Conservation (phyloP, 2,329 filamentous ascomycete species). For the Diaporthe humulicola region DNA sequence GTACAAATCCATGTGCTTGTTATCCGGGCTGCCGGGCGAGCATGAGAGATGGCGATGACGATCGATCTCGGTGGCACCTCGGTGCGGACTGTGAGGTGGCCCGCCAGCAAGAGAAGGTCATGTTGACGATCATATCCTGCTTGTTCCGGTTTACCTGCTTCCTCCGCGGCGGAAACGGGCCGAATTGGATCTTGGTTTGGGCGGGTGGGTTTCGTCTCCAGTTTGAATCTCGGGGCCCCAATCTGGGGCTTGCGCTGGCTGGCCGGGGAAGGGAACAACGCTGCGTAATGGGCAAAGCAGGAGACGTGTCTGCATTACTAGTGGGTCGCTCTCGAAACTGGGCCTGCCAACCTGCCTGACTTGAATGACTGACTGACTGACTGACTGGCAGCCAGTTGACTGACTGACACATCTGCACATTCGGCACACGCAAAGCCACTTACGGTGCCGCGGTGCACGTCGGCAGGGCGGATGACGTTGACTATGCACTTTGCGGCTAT, state of each 20-base stretch:
- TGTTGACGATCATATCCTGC: not conserved
- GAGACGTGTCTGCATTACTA: constrained; percentile 16
- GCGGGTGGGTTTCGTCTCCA: constrained; percentile 20
- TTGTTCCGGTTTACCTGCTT: not conserved
- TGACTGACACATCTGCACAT: no score
- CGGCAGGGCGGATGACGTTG: constrained; percentile 12
- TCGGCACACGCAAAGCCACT: not conserved
- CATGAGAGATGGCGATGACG: not conserved
- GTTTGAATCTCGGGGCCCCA: constrained; percentile 11
- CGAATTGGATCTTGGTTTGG: constrained; percentile 14
- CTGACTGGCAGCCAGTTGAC: not conserved
- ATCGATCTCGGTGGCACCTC: constrained; percentile 30
- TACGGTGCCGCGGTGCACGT: not conserved
- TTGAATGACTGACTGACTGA: not conserved
- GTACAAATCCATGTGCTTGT: not conserved
- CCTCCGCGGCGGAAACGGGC: not conserved
- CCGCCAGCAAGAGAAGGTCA: not conserved
- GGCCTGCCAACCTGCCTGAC: not conserved
- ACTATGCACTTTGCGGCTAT: not conserved
- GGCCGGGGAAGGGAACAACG: constrained; percentile 18
- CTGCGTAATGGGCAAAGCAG: not conserved
- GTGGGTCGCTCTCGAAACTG: not conserved
- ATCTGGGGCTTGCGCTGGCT: constrained; percentile 6
- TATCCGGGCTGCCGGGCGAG: not conserved
- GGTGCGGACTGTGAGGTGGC: constrained; percentile 5